Evolutionary conservation across 768 basidiomycete species (phyloP), one percentile per base, ranked within the genome.

Genomic region (Suillus alpinus): DNA sequence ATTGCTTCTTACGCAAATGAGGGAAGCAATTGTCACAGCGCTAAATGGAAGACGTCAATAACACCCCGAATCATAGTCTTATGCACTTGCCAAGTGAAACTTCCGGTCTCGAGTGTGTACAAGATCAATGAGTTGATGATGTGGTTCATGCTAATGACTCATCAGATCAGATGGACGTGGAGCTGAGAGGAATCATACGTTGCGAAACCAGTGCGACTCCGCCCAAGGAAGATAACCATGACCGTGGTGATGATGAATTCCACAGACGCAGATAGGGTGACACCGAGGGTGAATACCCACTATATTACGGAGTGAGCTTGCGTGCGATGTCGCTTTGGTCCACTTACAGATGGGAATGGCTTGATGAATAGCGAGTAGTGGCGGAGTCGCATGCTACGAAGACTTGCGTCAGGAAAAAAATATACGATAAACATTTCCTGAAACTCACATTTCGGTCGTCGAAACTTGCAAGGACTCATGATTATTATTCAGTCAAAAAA

Each of bases 31-130:
- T 13, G 73, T 74, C 1, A 73, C 73, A 23, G 75, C 57, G 26
- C 72, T 73, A 41, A 50, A 39, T 29, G 7, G 49, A 6, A 2
- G 3, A 29, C 2, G 23, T 66, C 12, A 71, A 58, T 13, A 0
- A 4, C 2, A 53, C 6, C 4, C 34, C 7, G n/a, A 12, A 3
- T 6, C 0, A 14, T 8, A 2, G 18, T 40, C 37, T 1, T 1
- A 26, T 26, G 14, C 7, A 32, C 59, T 63, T 59, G 77, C 79
- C 77, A 78, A 29, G 84, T 84, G 20, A 84, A 47, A 3, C 77
- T 68, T 43, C 83, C 84, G 16, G 79, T 83, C 64, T 85, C 84
- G 36, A 85, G 73, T 0, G 82, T 79, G 59, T 85, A 84, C 1
- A 82, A 62, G 56, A 84, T 80, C 63, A 84, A 65, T 0, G 73